Evolutionary conservation across 202 grass and related monocot genomes (phyloP).

Genomic region (Alloteropsis angusta): DNA sequence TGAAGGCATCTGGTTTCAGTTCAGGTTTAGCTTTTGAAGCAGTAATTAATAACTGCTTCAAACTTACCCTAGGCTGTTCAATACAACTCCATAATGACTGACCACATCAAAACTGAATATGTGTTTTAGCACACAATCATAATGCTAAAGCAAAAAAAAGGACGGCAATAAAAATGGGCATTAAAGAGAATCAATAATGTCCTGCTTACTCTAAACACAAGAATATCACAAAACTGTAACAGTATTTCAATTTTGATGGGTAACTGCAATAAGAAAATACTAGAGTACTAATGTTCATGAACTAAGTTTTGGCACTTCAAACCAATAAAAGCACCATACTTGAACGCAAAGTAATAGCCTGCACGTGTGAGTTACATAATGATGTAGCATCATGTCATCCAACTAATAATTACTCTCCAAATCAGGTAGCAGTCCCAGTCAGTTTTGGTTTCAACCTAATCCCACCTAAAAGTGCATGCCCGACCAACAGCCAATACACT

Average conservation of each 20-base stretch:
- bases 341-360: no score
- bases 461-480: not conserved
- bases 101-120: not conserved
- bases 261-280: not conserved
- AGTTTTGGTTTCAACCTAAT: not conserved
- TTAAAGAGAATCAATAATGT: constrained; percentile 9
- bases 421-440: not conserved
- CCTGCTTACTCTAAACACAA: not conserved
- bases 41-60: not conserved
- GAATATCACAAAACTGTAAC: no score
- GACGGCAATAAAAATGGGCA: not conserved
- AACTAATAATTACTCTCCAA: constrained; percentile 13
- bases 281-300: not conserved
- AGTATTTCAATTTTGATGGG: not conserved
- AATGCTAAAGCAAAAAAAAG: not conserved
- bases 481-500: not conserved
- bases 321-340: constrained; percentile 1
- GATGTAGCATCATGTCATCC: not conserved
- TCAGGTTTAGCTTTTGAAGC: not conserved
- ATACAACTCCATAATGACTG: not conserved
- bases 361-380: not conserved
- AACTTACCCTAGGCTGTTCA: not conserved
- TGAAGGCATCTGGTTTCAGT: not conserved
- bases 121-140: not conserved
- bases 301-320: not conserved